Evolutionary conservation across 768 basidiomycete species (phyloP), one percentile per base, ranked within the genome.

Genomic region (Psilocybe cubensis): DNA sequence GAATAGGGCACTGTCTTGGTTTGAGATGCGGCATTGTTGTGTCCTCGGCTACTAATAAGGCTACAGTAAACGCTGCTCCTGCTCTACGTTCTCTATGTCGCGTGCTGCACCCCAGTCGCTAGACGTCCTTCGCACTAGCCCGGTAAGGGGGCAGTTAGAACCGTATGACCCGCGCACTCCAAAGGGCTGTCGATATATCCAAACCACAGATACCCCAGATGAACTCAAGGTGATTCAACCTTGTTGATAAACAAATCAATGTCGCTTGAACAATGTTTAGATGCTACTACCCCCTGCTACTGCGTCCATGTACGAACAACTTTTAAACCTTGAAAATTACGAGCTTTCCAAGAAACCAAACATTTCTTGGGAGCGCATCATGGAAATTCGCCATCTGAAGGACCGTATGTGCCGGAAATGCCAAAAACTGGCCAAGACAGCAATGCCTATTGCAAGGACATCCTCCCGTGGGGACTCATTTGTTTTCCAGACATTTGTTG

Each of bases 321-420:
- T 91, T 20, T 75, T 91, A 41, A 82, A 82, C 63, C 74, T 83
- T 38, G 89, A 91, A 70, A 71, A 73, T 4, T 72, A 74, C 24
- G 89, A 91, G 65, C 79, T 91, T 20, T 76, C 76, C 40, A 86
- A 83, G 70, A 82, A 83, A 56, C 74, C 74, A 3, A 66, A 73
- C 29, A 77, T 86, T 20, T 81, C 83, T 56, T 90, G 87, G 88
- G 82, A 87, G 46, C 83, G 85, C 60, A 81, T 91, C 64, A 75
- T 88, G 59, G 81, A 89, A 68, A 88, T 91, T 46, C 87, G 89
- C 12, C 89, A 84, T 61, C 77, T 91, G 65, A 91, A 91, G 74
- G 89, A 91, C 68, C 82, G 89, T 57, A 89, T 91, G 88, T 84
- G 90, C 60, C 86, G 88, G 70, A 91, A 91, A 66, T 90, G 87